Percentiles rank a stretch among this genome's conserved stretches.
These are phyloP conservation scores for Cladobotryum mycophilum DNA, from an alignment of 2,329 filamentous ascomycete species.

Conservation along the genomic window DNA sequence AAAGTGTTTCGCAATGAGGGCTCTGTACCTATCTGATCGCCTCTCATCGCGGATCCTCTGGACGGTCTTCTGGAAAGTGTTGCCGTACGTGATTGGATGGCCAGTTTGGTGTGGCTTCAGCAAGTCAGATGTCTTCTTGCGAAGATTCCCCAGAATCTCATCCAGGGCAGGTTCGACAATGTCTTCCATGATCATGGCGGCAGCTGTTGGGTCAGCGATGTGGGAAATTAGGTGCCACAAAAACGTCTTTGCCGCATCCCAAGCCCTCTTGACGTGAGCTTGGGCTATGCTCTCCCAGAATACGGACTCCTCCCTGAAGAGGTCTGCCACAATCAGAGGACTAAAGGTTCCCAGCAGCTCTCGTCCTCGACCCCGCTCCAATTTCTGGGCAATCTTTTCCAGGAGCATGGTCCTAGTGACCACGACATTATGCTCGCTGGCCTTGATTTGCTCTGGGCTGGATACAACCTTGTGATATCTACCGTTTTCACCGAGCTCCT, in stretches of 20 bases:
- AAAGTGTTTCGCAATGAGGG: not conserved
- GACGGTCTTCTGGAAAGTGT: conserved; percentile 36
- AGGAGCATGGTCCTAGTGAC: conserved; percentile 16
- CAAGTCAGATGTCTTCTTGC: conserved; percentile 38
- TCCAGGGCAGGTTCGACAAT: conserved; percentile 17
- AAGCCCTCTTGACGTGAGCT: conserved; percentile 12
- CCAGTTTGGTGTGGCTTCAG: conserved; percentile 35
- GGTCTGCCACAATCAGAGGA: conserved; percentile 48
- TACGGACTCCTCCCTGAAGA: conserved; percentile 53
- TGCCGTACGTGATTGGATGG: conserved; percentile 50
- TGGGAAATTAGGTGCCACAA: conserved; percentile 8
- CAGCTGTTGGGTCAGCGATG: conserved; percentile 14
- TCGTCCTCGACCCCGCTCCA: conserved; percentile 24
- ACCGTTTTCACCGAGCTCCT: conserved; percentile 35
- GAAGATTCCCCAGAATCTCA: conserved; percentile 21
- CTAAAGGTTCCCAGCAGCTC: conserved; percentile 59
- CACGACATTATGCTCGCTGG: not conserved
- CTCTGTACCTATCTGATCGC: not conserved
- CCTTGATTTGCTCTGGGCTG: not conserved
- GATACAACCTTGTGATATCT: conserved; percentile 19
- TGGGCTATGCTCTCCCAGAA: conserved; percentile 46
- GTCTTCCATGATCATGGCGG: conserved; percentile 5
- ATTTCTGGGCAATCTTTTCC: conserved; percentile 15
- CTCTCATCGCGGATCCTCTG: conserved; percentile 20
- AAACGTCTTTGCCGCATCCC: conserved; percentile 12